Evolutionary conservation across 2,329 filamentous ascomycete species (phyloP), one percentile per base, ranked within the genome.

Genomic region (Ilyonectria destructans): DNA sequence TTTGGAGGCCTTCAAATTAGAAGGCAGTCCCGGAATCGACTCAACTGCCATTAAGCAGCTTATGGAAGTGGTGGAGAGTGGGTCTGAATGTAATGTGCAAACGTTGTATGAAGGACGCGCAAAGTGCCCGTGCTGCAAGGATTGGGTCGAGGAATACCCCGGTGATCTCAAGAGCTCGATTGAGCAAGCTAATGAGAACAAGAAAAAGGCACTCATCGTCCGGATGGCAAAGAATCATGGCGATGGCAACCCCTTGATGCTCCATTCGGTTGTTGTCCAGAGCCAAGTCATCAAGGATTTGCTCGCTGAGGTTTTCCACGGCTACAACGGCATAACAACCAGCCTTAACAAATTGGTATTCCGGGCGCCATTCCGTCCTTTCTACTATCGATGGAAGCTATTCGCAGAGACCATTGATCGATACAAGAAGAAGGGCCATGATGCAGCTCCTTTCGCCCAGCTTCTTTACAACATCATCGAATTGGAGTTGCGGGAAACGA

Each of bases 151-250:
- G 6, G 13, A 31, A 52, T 56, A 46, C 23, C 56, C 58, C 13
- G 29, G 43, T 33, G 54, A 63, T n/a, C 40, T 63, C n/a, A 40
- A 54, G 19, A 51, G n/a, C 4, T 29, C 51, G n/a, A 52, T 67
- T n/a, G 62, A 68, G 48, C 45, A 60, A 51, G 33, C 62, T 21
- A 43, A 54, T 5, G 51, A 60, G 45, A 68, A 37, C 12, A 58
- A 63, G 43, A 29, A 65, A 23, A 71, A 71, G 46, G 69, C 69
- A 6, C 49, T 71, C 8, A 37, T 69, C n/a, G 66, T 67, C 6
- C 55, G 69, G 21, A 71, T 69, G 69, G 58, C 62, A 13, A 63
- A 58, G 19, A 64, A 63, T 45, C 67, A 69, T 26, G 46, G 31
- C 17, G 65, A 65, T 1, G 61, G 61, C 12, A 51, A 49, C 23